A percentile compares a stretch with the other conserved stretches of the same genome.
These are phyloP conservation scores for Stipa capillata DNA, from an alignment of 176 grass and related monocot genomes.

Conservation along the genomic window DNA sequence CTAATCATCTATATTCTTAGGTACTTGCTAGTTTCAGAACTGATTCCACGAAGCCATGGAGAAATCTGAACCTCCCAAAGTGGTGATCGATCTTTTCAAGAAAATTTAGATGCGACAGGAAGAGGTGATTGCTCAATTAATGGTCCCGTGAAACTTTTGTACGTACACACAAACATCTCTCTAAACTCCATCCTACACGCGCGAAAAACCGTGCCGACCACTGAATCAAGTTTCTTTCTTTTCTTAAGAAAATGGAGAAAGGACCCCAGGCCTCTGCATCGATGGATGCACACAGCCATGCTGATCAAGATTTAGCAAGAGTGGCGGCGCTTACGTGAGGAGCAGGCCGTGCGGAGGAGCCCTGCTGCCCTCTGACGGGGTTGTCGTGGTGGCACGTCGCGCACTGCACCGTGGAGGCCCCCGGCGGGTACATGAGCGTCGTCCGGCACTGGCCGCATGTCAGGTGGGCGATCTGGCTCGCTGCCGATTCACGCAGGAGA, in stretches of 20 bases:
- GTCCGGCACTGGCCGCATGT: slow-evolving; percentile 40
- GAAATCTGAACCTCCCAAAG: slow-evolving; percentile 37
- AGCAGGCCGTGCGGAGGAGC: background rate
- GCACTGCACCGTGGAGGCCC: slow-evolving; percentile 41
- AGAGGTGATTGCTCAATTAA: background rate
- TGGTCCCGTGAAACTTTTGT: background rate
- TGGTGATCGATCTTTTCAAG: slow-evolving; percentile 15
- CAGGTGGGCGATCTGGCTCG: slow-evolving; percentile 31
- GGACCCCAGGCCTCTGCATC: too few relatives aligned
- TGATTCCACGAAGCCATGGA: slow-evolving; percentile 34
- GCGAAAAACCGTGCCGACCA: background rate
- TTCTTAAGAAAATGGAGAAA: too few relatives aligned
- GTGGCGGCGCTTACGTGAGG: background rate
- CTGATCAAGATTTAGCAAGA: background rate
- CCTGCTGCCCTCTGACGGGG: slow-evolving; percentile 28
- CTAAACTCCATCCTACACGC: background rate
- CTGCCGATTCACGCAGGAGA: slow-evolving; percentile 12
- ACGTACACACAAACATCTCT: background rate
- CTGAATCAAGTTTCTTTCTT: too few relatives aligned
- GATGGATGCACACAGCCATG: too few relatives aligned
- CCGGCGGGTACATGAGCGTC: slow-evolving; percentile 32
- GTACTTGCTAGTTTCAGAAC: slow-evolving; percentile 18
- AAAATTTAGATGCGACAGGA: background rate
- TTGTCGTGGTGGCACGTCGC: slow-evolving; percentile 29
- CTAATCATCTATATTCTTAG: slow-evolving; percentile 20